Conservation (phyloP, 257 asterid species). For the Nicotiana noctiflora region DNA sequence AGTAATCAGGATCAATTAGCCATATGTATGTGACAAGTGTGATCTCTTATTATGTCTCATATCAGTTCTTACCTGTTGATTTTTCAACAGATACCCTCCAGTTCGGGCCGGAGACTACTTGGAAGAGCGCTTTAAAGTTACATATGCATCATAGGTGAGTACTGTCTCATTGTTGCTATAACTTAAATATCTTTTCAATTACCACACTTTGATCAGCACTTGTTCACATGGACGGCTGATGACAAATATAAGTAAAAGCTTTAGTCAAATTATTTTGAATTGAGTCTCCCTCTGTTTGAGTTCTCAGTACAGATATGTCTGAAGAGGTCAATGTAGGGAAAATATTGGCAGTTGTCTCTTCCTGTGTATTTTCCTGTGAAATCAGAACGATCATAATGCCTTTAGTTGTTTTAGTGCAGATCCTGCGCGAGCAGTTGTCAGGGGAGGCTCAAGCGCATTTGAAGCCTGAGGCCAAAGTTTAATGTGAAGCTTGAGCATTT, state of each 20-base stretch:
- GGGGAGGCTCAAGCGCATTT: too few relatives aligned
- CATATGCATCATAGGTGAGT: conserved; percentile 23
- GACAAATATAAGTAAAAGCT: background rate
- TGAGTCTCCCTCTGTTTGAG: background rate
- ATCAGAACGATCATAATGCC: background rate
- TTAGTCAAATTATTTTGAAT: background rate
- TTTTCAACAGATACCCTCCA: conserved; percentile 38
- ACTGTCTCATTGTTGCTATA: background rate
- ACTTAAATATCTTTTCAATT: background rate
- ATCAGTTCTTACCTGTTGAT: background rate
- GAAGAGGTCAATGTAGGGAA: background rate
- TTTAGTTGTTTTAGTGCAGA: background rate
- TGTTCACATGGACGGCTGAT: background rate
- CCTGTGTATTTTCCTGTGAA: background rate
- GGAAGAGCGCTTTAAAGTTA: conserved; percentile 33
- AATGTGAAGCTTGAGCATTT: background rate
- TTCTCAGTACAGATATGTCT: background rate
- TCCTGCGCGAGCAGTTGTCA: background rate
- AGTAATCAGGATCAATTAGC: background rate
- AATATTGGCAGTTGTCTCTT: background rate
- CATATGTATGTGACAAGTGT: background rate
- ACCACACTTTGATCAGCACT: background rate
- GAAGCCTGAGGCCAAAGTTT: too few relatives aligned
- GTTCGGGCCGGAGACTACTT: conserved; percentile 49
- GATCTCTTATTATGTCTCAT: background rate